These are phyloP conservation scores for Corymbia calophylla DNA, from an alignment of 441 rosid genomes.

Conservation along the genomic window DNA sequence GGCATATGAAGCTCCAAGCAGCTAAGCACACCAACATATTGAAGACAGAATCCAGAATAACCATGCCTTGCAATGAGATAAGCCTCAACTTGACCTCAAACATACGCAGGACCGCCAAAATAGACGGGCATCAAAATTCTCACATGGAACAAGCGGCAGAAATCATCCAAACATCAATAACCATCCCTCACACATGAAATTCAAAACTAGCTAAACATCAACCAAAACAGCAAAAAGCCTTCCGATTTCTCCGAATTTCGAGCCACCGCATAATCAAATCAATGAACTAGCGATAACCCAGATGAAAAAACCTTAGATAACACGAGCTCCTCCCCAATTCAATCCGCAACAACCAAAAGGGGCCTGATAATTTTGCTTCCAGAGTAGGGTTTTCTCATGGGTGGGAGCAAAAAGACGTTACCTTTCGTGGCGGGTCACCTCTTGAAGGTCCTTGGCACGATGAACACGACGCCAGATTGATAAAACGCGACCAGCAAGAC, in stretches of 20 bases:
- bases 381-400: neutral
- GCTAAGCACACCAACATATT: neutral
- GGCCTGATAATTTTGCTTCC: neutral
- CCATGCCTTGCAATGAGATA: neutral
- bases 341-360: neutral
- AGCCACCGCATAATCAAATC: neutral
- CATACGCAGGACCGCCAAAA: neutral
- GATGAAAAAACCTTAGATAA: neutral
- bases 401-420: neutral
- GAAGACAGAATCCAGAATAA: neutral
- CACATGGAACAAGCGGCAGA: neutral
- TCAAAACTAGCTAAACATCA: neutral
- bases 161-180: neutral
- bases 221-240: neutral
- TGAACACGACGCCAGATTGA: neutral
- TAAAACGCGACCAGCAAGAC: neutral
- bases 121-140: neutral
- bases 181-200: neutral
- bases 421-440: neutral
- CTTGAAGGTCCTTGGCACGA: neutral
- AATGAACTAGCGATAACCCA: neutral
- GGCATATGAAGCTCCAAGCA: neutral
- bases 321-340: neutral
- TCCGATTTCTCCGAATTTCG: neutral
- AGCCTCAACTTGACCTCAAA: neutral